Percentiles rank a stretch among this genome's conserved stretches.
Conservation (phyloP, 495 filamentous ascomycete genomes). For the Talaromyces borbonicus region DNA sequence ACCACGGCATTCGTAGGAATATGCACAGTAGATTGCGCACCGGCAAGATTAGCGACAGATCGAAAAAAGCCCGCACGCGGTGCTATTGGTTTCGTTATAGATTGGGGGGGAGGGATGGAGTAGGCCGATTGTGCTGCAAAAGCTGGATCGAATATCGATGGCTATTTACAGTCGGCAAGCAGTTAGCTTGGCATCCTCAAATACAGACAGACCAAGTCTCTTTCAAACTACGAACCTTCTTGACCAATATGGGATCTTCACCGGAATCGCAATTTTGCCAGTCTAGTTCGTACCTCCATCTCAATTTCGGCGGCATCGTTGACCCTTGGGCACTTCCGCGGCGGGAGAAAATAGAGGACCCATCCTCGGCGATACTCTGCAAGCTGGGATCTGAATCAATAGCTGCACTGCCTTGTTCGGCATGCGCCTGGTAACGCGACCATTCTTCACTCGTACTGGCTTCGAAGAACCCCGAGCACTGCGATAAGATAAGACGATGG, state of each 20-base stretch:
- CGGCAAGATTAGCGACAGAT: constrained; percentile 67
- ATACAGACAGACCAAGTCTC: neutral
- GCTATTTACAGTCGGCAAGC: too few relatives aligned
- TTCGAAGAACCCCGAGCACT: constrained; percentile 90
- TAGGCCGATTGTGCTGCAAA: constrained; percentile 32
- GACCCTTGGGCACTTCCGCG: constrained; percentile 17
- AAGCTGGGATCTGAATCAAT: constrained; percentile 29
- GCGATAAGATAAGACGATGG: constrained; percentile 71
- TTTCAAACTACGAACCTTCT: constrained; percentile 48
- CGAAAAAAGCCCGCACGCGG: constrained; percentile 64
- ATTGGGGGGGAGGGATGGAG: constrained; percentile 34
- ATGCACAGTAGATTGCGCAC: constrained; percentile 43
- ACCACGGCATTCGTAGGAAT: constrained; percentile 23
- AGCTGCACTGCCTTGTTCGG: constrained; percentile 8
- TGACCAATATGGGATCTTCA: constrained; percentile 80
- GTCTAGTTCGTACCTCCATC: constrained; percentile 84
- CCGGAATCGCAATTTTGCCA: constrained; percentile 58
- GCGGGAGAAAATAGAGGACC: constrained; percentile 33
- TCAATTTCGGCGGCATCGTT: constrained; percentile 33
- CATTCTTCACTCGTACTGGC: constrained; percentile 81
- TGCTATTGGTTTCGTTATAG: constrained; percentile 43
- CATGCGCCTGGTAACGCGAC: constrained; percentile 44
- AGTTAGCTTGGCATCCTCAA: neutral
- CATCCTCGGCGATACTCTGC: constrained; percentile 49
- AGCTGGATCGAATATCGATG: constrained; percentile 35